Percentiles rank a stretch among this genome's conserved stretches.
Conservation (phyloP, 768 basidiomycete genomes). For the Phylloporus arenicola region DNA sequence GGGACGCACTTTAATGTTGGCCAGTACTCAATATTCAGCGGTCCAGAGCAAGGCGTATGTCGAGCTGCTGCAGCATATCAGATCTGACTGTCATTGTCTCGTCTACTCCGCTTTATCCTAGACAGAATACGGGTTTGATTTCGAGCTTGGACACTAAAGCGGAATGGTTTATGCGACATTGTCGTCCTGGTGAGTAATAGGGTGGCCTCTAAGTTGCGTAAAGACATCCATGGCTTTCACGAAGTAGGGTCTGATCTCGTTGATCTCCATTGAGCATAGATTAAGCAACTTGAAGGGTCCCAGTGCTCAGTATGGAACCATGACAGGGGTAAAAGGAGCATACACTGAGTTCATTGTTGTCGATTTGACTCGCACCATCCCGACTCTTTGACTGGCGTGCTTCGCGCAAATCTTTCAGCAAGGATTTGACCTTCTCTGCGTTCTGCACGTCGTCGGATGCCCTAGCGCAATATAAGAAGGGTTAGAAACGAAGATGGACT, state of each 20-base stretch:
- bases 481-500: not conserved
- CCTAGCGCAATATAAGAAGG: constrained; percentile 35
- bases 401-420: constrained; percentile 94
- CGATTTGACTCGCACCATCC: constrained; percentile 73
- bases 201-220: constrained; percentile 44
- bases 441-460: constrained; percentile 87
- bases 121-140: constrained; percentile 18
- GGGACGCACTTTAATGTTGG: not conserved
- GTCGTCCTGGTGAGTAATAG: constrained; percentile 5
- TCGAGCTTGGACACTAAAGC: not conserved
- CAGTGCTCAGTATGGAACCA: not conserved
- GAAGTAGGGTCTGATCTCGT: constrained; percentile 89
- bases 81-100: constrained; percentile 32
- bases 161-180: constrained; percentile 1
- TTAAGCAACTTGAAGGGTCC: constrained; percentile 59
- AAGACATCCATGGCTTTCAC: constrained; percentile 73
- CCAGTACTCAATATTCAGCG: too few relatives aligned
- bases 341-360: constrained; percentile 78
- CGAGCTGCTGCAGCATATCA: constrained; percentile 16
- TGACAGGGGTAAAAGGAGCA: constrained; percentile 21
- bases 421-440: constrained; percentile 74
- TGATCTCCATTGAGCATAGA: constrained; percentile 86
- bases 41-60: too few relatives aligned
- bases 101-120: constrained; percentile 24
- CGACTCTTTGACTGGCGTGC: constrained; percentile 92